Percentiles rank a stretch among this genome's conserved stretches.
These are phyloP conservation scores for Dysphania ambrosioides DNA, from an alignment of 148 eudicot genomes.

Conservation along the genomic window DNA sequence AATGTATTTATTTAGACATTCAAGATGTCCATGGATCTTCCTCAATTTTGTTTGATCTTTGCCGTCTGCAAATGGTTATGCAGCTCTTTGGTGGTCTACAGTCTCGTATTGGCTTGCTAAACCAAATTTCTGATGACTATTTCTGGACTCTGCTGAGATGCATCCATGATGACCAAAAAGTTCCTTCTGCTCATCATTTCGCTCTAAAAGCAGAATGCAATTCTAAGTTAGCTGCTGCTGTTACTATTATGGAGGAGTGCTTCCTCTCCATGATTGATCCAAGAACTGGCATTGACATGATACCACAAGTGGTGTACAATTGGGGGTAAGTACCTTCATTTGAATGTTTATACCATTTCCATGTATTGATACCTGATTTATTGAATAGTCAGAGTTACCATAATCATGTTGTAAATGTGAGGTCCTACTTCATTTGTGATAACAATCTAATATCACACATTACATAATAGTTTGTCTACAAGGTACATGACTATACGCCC, in stretches of 20 bases:
- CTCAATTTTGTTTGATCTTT: background rate
- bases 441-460: too few species aligned
- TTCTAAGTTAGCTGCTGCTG: constrained; percentile 88
- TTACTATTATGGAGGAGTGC: constrained; percentile 96
- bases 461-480: too few species aligned
- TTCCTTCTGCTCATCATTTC: constrained; percentile 55
- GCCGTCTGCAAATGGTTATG: constrained; percentile 20
- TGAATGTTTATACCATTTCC: background rate
- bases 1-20: background rate
- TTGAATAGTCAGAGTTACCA: background rate
- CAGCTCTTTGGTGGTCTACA: constrained; percentile 77
- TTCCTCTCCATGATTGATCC: constrained; percentile 95
- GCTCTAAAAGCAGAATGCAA: constrained; percentile 95
- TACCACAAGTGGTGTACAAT: constrained; percentile 91
- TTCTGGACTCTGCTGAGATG: constrained; percentile 83
- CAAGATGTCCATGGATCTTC: background rate
- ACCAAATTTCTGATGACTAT: constrained; percentile 55
- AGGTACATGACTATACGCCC: background rate
- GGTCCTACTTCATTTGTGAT: background rate
- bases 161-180: constrained; percentile 78
- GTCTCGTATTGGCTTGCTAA: constrained; percentile 57
- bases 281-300: constrained; percentile 93
- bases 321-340: constrained; percentile 64
- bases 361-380: background rate
- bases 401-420: background rate